Evolutionary conservation across 495 filamentous ascomycete genomes (phyloP), one percentile per base, ranked within the genome.

Genomic region (Apiosordaria backusii): DNA sequence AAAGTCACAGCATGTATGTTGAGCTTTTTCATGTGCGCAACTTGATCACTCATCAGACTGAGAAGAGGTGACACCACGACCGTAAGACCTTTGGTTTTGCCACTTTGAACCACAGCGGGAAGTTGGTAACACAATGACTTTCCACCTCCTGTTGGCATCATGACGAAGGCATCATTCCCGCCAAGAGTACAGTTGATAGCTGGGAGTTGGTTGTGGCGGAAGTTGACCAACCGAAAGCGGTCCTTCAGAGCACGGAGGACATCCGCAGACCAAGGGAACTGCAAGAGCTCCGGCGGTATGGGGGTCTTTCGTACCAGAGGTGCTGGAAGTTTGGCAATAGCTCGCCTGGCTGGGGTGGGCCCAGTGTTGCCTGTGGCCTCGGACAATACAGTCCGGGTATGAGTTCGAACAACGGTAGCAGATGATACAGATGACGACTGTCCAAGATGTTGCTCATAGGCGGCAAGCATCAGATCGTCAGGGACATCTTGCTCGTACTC

Each of bases 81-180:
- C 0, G 96, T 98, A 5, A 99, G 85, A 1, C 95, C 95, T 59
- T 79, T 83, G 0, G 93, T 98, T 66, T 84, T 87, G 18, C 95
- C 96, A 21, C 87, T 89, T 15, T 78, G 84, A n/a, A 98, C 81
- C 24, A 97, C 82, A 24, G 96, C 91, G 7, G 95, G 96, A 18
- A 99, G 80, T 71, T 99, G 95, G 75, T 98, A 99, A 75, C 96
- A 98, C 10, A 99, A 81, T 15, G 92, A 97, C 74, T 99, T 99
- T 18, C 95, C 95, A 60, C 95, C 96, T 53, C 96, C 95, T 3
- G 95, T 99, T 26, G 95, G 96, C 95, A 99, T 98, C 24, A 98
- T 78, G 16, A 98, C 89, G 73, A 99, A 98, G 0, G 88, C 87
- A 76, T 98, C 93, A 69, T 94, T 89, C 0, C 93, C 94, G 35